A percentile compares a stretch with the other conserved stretches of the same genome.
These are phyloP conservation scores for Russula virescens DNA, from an alignment of 768 basidiomycete species.

Conservation along the genomic window DNA sequence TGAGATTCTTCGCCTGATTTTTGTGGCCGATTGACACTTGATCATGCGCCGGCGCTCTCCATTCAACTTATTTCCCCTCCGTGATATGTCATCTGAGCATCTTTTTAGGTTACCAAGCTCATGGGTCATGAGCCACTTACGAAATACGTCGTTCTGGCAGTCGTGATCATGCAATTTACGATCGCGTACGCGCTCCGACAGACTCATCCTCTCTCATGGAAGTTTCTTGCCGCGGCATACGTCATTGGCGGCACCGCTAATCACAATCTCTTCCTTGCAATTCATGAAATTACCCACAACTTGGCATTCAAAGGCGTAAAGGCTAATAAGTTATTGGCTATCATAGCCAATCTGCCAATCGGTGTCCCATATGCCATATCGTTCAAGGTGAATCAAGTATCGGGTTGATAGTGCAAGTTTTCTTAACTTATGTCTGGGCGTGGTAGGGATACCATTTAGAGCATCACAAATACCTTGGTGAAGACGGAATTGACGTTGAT, in stretches of 20 bases:
- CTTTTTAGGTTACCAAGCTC: conserved; percentile 75
- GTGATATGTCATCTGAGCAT: conserved; percentile 2
- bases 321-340: conserved; percentile 82
- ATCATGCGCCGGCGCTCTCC: no score
- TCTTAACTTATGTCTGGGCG: not conserved
- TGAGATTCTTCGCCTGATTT: not conserved
- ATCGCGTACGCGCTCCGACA: conserved; percentile 61
- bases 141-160: conserved; percentile 80
- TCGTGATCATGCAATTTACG: conserved; percentile 71
- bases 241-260: conserved; percentile 90
- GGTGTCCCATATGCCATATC: conserved; percentile 92
- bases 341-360: conserved; percentile 90
- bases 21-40: not conserved
- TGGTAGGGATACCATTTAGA: conserved; percentile 85
- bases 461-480: conserved; percentile 92
- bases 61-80: not conserved
- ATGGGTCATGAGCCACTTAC: conserved; percentile 95
- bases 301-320: conserved; percentile 80
- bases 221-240: conserved; percentile 77
- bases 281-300: conserved; percentile 98
- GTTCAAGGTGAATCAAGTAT: conserved; percentile 64
- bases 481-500: conserved; percentile 95
- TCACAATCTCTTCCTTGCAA: conserved; percentile 96
- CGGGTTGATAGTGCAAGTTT: not conserved
- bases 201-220: conserved; percentile 59